Conservation (phyloP, 2,329 filamentous ascomycete species). For the Colletotrichum camelliae region DNA sequence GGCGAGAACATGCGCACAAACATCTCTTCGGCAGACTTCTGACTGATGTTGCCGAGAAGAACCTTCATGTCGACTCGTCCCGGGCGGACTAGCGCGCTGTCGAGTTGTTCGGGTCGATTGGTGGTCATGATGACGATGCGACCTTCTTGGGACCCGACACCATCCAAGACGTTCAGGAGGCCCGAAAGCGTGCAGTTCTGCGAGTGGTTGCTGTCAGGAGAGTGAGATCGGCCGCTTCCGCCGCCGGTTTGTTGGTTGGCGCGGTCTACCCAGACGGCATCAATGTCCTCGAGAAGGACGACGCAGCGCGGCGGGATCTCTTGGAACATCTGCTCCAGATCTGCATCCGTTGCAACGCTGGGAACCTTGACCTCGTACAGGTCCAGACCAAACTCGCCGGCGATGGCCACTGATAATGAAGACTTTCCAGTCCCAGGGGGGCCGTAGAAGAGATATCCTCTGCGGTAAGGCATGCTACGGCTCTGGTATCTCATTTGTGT, state of each 20-base stretch:
- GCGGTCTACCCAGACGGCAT: slow-evolving; percentile 42
- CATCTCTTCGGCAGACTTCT: slow-evolving; percentile 48
- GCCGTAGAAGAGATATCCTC: slow-evolving; percentile 41
- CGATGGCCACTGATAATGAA: slow-evolving; percentile 56
- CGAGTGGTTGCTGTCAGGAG: neutral
- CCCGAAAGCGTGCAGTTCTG: slow-evolving; percentile 62
- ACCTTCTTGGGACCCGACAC: slow-evolving; percentile 72
- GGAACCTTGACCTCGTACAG: slow-evolving; percentile 56
- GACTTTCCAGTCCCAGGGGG: slow-evolving; percentile 68
- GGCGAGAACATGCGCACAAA: slow-evolving; percentile 51
- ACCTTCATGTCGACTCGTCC: slow-evolving; percentile 72
- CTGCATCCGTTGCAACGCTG: slow-evolving; percentile 54
- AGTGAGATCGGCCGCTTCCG: slow-evolving; percentile 7
- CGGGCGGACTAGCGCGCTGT: slow-evolving; percentile 68
- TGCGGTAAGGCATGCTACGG: slow-evolving; percentile 48
- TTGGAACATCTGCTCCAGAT: slow-evolving; percentile 56
- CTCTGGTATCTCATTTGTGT: slow-evolving; percentile 65
- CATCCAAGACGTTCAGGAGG: slow-evolving; percentile 73
- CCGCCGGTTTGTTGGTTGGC: slow-evolving; percentile 21
- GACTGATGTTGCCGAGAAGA: slow-evolving; percentile 55
- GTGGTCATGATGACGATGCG: slow-evolving; percentile 78
- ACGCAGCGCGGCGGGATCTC: slow-evolving; percentile 58
- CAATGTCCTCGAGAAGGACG: slow-evolving; percentile 61
- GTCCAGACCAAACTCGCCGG: slow-evolving; percentile 55
- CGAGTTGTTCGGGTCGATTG: slow-evolving; percentile 69